These are phyloP conservation scores for Fusarium illudens DNA, from an alignment of 2,329 filamentous ascomycete genomes.

Conservation along the genomic window DNA sequence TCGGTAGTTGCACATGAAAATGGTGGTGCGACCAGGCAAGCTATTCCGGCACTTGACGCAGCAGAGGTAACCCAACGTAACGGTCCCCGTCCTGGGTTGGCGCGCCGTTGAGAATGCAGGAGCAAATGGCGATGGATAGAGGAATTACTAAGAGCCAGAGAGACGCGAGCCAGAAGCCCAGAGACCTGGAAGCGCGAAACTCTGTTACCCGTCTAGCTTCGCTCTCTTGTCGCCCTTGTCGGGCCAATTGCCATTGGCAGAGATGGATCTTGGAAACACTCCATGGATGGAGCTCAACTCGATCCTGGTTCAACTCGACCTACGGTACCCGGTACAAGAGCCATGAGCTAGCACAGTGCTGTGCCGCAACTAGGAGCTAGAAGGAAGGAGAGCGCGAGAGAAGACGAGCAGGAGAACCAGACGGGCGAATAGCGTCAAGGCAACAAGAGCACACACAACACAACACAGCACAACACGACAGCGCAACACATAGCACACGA, in stretches of 20 bases:
- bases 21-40: constrained; percentile 20
- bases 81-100: constrained; percentile 26
- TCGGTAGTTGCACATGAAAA: constrained; percentile 35
- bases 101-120: constrained; percentile 29
- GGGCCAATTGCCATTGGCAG: constrained; percentile 21
- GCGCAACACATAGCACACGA: constrained; percentile 38
- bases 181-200: constrained; percentile 35
- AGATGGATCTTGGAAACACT: neutral
- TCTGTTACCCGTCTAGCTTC: constrained; percentile 24
- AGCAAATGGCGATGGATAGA: neutral
- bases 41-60: constrained; percentile 30
- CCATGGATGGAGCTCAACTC: neutral
- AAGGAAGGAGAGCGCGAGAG: constrained; percentile 33
- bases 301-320: constrained; percentile 2
- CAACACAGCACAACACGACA: constrained; percentile 37
- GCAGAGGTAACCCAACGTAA: constrained; percentile 31
- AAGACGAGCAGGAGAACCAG: constrained; percentile 18
- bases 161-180: constrained; percentile 2
- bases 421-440: constrained; percentile 31
- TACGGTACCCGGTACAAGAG: constrained; percentile 28
- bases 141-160: neutral
- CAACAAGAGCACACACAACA: constrained; percentile 30
- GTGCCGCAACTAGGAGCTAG: constrained; percentile 36
- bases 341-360: constrained; percentile 31
- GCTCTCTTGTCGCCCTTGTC: constrained; percentile 22